Conservation (phyloP, 2,329 filamentous ascomycete species). For the Alternaria burnsii region DNA sequence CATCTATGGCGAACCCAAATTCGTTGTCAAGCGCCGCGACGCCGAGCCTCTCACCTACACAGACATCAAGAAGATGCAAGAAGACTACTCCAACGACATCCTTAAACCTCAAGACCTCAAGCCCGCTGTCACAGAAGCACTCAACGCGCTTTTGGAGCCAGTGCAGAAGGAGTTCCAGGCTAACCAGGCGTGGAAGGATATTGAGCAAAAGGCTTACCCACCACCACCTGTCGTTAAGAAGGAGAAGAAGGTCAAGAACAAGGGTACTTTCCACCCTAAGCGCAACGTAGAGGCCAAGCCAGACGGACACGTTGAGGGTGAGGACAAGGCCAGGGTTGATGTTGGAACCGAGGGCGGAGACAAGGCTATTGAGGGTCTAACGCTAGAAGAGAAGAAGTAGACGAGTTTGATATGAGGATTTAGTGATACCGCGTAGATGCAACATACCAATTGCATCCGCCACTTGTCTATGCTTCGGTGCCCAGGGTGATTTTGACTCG, state of each 20-base stretch:
- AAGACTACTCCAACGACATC: slow-evolving; percentile 82
- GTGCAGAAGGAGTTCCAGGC: slow-evolving; percentile 78
- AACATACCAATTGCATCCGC: background rate
- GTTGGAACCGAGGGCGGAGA: slow-evolving; percentile 51
- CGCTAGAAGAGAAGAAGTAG: slow-evolving; percentile 42
- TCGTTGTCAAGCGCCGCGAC: slow-evolving; percentile 71
- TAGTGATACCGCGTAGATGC: background rate
- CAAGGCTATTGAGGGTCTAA: slow-evolving; percentile 45
- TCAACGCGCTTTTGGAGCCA: slow-evolving; percentile 77
- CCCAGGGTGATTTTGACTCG: too few relatives aligned
- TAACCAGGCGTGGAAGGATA: slow-evolving; percentile 80
- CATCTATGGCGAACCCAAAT: slow-evolving; percentile 63
- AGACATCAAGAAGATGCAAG: slow-evolving; percentile 75
- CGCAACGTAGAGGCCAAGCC: slow-evolving; percentile 55
- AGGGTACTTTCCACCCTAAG: slow-evolving; percentile 70
- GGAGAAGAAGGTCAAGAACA: slow-evolving; percentile 79
- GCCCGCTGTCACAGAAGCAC: slow-evolving; percentile 76
- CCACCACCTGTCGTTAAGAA: slow-evolving; percentile 66
- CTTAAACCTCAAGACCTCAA: slow-evolving; percentile 89
- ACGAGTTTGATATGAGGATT: background rate
- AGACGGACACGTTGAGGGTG: slow-evolving; percentile 57
- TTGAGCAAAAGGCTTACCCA: slow-evolving; percentile 83
- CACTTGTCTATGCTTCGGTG: background rate
- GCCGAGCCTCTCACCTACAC: slow-evolving; percentile 84
- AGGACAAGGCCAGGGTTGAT: slow-evolving; percentile 52